Percentiles rank a stretch among this genome's conserved stretches.
Evolutionary conservation across 306 rosid genomes (phyloP).

Genomic region (Fagus crenata): DNA sequence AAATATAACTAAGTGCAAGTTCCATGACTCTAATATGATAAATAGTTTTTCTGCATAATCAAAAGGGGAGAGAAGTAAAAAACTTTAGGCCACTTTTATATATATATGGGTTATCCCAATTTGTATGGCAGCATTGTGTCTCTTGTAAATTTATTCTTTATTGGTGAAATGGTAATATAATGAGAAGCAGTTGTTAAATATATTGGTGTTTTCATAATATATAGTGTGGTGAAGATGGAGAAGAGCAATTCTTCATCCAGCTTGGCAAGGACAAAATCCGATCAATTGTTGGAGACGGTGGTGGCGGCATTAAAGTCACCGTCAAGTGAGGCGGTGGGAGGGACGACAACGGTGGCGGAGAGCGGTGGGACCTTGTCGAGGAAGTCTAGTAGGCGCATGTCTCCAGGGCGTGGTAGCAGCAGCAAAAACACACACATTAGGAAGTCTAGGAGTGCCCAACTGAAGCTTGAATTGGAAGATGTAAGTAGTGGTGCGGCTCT

Average conservation of each 20-base stretch:
- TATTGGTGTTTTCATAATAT: not conserved
- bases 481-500: constrained; percentile 76
- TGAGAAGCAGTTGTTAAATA: too few relatives aligned
- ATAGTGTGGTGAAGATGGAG: constrained; percentile 45
- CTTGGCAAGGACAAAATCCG: constrained; percentile 70
- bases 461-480: constrained; percentile 77
- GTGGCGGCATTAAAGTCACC: constrained; percentile 60
- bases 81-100: not conserved
- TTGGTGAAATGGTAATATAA: not conserved
- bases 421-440: constrained; percentile 77
- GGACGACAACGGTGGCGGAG: constrained; percentile 10
- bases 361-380: constrained; percentile 45
- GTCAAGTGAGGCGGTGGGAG: constrained; percentile 31
- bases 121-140: not conserved
- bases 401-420: constrained; percentile 54
- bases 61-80: not conserved
- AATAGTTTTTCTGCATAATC: not conserved
- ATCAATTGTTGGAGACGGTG: constrained; percentile 65
- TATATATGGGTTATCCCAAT: not conserved
- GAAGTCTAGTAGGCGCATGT: constrained; percentile 75
- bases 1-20: not conserved
- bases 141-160: not conserved
- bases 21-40: not conserved
- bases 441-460: constrained; percentile 84
- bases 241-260: constrained; percentile 36